These are phyloP conservation scores for Trichoderma sp. DNA, from an alignment of 2,329 filamentous ascomycete genomes.

Conservation along the genomic window DNA sequence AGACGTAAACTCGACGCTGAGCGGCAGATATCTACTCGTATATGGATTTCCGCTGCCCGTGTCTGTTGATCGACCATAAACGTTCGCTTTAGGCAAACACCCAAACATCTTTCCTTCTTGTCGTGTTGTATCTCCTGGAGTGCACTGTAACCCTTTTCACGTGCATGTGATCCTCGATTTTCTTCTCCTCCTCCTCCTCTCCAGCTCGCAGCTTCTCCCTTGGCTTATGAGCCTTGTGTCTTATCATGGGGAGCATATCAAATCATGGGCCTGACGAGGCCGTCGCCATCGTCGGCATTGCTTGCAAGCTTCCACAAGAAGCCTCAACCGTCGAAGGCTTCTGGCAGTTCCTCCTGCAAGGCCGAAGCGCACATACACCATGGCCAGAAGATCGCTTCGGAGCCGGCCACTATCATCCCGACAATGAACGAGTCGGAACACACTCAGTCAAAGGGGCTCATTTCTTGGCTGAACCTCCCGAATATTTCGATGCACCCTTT, in stretches of 20 bases:
- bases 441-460: slow-evolving; percentile 9
- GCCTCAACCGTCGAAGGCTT: not conserved
- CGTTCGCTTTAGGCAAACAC: not conserved
- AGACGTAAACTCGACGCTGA: not conserved
- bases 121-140: not conserved
- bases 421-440: slow-evolving; percentile 11
- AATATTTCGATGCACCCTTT: slow-evolving; percentile 15
- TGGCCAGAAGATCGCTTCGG: slow-evolving; percentile 15
- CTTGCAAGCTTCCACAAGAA: not conserved
- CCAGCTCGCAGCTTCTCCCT: not conserved
- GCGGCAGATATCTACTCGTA: not conserved
- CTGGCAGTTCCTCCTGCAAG: not conserved
- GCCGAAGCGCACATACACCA: not conserved
- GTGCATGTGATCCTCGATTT: not conserved
- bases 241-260: not conserved
- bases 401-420: not conserved
- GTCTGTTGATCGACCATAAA: not conserved
- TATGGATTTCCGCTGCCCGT: not conserved
- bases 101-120: not conserved
- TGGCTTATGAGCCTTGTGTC: not conserved
- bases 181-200: not conserved
- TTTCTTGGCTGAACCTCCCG: not conserved
- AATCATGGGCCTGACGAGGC: not conserved
- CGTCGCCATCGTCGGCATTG: not conserved
- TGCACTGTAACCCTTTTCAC: not conserved